phyloP scores from a whole-genome alignment of 768 basidiomycete genomes.

The Pholiota molesta region DNA sequence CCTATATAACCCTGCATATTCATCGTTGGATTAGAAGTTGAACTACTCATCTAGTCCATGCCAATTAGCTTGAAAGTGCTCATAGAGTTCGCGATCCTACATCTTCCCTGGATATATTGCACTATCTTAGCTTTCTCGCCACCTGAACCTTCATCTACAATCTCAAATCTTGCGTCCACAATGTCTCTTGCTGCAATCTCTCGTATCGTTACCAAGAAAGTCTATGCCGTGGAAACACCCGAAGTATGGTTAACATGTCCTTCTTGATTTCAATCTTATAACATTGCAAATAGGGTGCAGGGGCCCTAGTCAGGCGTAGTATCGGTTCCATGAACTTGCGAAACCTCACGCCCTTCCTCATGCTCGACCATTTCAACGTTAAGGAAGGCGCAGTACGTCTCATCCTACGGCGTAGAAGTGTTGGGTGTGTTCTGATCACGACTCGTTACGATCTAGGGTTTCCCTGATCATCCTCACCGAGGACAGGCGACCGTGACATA shows the following conservation, averaged over 20 bases:
- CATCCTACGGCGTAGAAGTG: not conserved
- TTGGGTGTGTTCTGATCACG: not conserved
- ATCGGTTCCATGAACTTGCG: slow-evolving; percentile 77
- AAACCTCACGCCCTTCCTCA: slow-evolving; percentile 89
- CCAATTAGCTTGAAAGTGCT: slow-evolving; percentile 5
- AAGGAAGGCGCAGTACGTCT: slow-evolving; percentile 64
- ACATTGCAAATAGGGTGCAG: slow-evolving; percentile 58
- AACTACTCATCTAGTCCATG: slow-evolving; percentile 3
- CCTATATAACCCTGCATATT: not conserved
- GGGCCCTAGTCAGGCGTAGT: slow-evolving; percentile 82
- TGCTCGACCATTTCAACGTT: slow-evolving; percentile 85
- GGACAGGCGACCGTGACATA: slow-evolving; percentile 91
- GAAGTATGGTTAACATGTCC: slow-evolving; percentile 49
- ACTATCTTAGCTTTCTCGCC: slow-evolving; percentile 9
- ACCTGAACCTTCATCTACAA: not conserved
- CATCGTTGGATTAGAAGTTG: not conserved
- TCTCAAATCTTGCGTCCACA: not conserved
- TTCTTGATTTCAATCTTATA: slow-evolving; percentile 2
- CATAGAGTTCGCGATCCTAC: slow-evolving; percentile 4
- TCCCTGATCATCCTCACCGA: slow-evolving; percentile 92
- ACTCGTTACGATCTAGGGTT: slow-evolving; percentile 52
- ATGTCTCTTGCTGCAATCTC: slow-evolving; percentile 46
- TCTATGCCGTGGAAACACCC: slow-evolving; percentile 73
- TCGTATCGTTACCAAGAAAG: slow-evolving; percentile 74
- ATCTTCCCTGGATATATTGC: slow-evolving; percentile 9